Base-by-base conservation (phyloP, 768 basidiomycete genomes). In the Amanita rubescens region DNA sequence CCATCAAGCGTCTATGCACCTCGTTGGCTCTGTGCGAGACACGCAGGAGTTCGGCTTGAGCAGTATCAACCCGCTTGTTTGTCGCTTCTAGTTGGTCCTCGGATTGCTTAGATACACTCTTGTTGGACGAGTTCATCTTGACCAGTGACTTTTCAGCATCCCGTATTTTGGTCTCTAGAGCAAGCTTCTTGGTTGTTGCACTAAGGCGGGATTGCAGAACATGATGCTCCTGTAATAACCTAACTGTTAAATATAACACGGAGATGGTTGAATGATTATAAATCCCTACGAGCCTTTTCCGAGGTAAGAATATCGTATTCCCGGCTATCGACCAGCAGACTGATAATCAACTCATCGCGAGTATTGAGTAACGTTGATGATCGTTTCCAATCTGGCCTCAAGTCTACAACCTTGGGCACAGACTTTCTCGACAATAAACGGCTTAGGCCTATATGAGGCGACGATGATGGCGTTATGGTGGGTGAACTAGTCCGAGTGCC, bases 261-360 rank as follows among this genome's bases (percentile, higher is more conserved):
- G n/a, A n/a, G n/a, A n/a, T n/a, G n/a, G n/a, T n/a, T n/a, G n/a
- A n/a, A n/a, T n/a, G n/a, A n/a, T n/a, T n/a, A n/a, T n/a, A n/a
- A n/a, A 42, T 42, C 12, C 25, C 22, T 17, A 67, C 66, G 17
- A 54, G 74, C 78, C 71, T 77, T 78, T 67, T 73, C 73, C 8
- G 66, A 74, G 38, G 77, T 80, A 41, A 94, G 73, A 19, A 96
- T 84, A 50, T 85, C 82, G 63, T 81, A 90, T 42, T 82, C 81
- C 27, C 87, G 82, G 61, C 90, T 90, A 62, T 97, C 93, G n/a
- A 97, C 84, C 38, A 98, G 72, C 37, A 99, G 77, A 65, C 88
- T 89, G 65, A 96, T 78, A 58, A 97, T 76, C 43, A 98, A 78
- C 57, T 94, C 90, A 61, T 96, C 93, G 42, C 85, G 77, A 14